Conservation (phyloP, 2,329 filamentous ascomycete genomes). For the Leptographium flavum region DNA sequence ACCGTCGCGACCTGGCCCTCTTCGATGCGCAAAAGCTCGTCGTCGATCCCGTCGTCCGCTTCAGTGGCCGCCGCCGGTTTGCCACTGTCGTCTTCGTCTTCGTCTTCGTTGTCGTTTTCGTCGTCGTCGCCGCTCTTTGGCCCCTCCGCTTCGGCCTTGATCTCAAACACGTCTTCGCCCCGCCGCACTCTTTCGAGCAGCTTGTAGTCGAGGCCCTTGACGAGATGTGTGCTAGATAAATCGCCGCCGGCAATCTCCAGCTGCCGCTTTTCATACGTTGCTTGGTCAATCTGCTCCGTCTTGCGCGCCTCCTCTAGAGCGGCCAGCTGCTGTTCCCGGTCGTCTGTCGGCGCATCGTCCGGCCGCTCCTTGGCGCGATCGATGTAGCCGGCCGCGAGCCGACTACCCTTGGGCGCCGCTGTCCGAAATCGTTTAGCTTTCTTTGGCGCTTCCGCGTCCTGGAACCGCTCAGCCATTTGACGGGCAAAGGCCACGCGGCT, state of each 20-base stretch:
- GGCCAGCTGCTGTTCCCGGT: constrained; percentile 51
- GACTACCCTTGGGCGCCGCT: constrained; percentile 69
- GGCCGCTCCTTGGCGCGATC: constrained; percentile 54
- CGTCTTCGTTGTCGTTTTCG: constrained; percentile 20
- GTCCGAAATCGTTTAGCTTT: constrained; percentile 71
- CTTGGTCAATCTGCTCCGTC: constrained; percentile 67
- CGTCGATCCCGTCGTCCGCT: constrained; percentile 40
- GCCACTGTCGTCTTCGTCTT: constrained; percentile 19
- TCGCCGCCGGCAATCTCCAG: constrained; percentile 74
- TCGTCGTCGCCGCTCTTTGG: constrained; percentile 14
- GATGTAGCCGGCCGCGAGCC: constrained; percentile 64
- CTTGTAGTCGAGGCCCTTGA: constrained; percentile 84
- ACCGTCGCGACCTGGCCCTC: constrained; percentile 38
- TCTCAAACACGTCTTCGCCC: constrained; percentile 49
- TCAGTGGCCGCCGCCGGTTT: constrained; percentile 12
- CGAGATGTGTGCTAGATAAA: constrained; percentile 64
- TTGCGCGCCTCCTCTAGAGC: constrained; percentile 72
- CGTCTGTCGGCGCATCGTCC: constrained; percentile 33
- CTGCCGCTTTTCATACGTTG: constrained; percentile 61
- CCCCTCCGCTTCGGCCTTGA: constrained; percentile 15
- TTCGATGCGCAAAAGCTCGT: constrained; percentile 48
- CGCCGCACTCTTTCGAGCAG: constrained; percentile 54
- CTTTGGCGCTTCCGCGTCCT: constrained; percentile 42
- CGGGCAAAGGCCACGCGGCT: constrained; percentile 60
- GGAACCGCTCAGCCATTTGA: constrained; percentile 64